These are phyloP conservation scores for Suillus placidus DNA, from an alignment of 768 basidiomycete species.

Conservation along the genomic window DNA sequence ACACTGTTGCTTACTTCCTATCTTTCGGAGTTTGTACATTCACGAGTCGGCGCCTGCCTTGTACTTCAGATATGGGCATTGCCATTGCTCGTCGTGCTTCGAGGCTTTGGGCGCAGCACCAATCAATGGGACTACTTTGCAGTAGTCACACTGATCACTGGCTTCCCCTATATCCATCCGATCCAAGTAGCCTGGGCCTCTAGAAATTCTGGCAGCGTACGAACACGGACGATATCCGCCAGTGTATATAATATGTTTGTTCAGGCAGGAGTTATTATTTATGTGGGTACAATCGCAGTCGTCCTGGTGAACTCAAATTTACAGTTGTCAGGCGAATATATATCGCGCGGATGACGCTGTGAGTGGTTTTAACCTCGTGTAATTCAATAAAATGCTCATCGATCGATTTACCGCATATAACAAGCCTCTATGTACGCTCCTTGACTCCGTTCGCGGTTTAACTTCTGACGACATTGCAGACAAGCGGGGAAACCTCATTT, in stretches of 20 bases:
- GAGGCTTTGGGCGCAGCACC: slow-evolving; percentile 49
- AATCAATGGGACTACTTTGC: slow-evolving; percentile 59
- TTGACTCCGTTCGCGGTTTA: too few species aligned
- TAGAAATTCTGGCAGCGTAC: slow-evolving; percentile 61
- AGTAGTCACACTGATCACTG: slow-evolving; percentile 56
- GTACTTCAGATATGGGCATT: slow-evolving; percentile 64
- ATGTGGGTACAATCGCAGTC: slow-evolving; percentile 35
- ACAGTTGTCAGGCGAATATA: slow-evolving; percentile 49
- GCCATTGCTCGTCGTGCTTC: slow-evolving; percentile 58
- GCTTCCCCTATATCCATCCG: slow-evolving; percentile 47
- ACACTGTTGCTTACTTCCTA: slow-evolving; percentile 52
- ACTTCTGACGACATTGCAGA: slow-evolving; percentile 36
- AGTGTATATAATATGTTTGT: slow-evolving; percentile 67
- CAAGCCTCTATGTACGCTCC: slow-evolving; percentile 27
- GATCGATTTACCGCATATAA: not conserved
- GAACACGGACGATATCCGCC: slow-evolving; percentile 48
- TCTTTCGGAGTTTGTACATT: slow-evolving; percentile 58
- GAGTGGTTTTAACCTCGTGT: slow-evolving; percentile 12
- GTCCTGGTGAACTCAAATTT: slow-evolving; percentile 3
- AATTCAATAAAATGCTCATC: slow-evolving; percentile 1
- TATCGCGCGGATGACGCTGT: slow-evolving; percentile 55
- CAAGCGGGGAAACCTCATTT: slow-evolving; percentile 57
- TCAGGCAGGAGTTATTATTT: slow-evolving; percentile 56
- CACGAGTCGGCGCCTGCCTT: slow-evolving; percentile 54
- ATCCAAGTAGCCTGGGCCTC: slow-evolving; percentile 60